Conservation (phyloP, 192 early-diverging fungal species). For the Dissophora globulifera region DNA sequence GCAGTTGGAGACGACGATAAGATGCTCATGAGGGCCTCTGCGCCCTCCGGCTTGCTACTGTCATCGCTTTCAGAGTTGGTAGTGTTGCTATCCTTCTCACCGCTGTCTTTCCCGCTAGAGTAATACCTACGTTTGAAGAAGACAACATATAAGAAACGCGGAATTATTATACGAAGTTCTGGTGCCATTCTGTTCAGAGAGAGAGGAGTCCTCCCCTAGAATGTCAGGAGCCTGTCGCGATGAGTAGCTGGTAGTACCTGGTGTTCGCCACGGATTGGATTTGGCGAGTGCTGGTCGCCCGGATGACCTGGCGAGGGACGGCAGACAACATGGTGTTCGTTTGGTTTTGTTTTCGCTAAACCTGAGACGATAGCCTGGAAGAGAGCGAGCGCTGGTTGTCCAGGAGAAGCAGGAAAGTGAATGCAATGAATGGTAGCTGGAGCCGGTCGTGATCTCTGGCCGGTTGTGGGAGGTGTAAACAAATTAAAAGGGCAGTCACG, state of each 20-base stretch:
- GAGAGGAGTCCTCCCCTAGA: too few species aligned
- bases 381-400: background rate
- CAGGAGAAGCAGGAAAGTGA: background rate
- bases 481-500: background rate
- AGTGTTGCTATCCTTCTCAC: constrained; percentile 11
- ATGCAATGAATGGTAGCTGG: background rate
- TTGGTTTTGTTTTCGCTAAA: background rate
- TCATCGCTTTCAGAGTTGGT: too few species aligned
- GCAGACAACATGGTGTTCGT: constrained; percentile 37
- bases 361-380: background rate
- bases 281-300: constrained; percentile 8
- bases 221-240: too few species aligned
- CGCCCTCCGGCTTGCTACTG: constrained; percentile 9
- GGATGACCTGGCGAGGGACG: constrained; percentile 33
- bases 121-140: constrained; percentile 21
- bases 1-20: constrained; percentile 15
- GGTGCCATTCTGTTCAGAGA: too few species aligned
- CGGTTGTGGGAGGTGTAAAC: constrained; percentile 2
- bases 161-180: too few species aligned
- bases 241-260: constrained; percentile 48
- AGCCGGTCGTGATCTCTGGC: background rate
- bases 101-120: constrained; percentile 17
- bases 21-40: constrained; percentile 37
- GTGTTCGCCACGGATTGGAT: constrained; percentile 15
- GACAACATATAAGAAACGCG: too few species aligned